These are phyloP conservation scores for Aspergillus transmontanensis DNA, from an alignment of 2,329 filamentous ascomycete species.

Conservation along the genomic window DNA sequence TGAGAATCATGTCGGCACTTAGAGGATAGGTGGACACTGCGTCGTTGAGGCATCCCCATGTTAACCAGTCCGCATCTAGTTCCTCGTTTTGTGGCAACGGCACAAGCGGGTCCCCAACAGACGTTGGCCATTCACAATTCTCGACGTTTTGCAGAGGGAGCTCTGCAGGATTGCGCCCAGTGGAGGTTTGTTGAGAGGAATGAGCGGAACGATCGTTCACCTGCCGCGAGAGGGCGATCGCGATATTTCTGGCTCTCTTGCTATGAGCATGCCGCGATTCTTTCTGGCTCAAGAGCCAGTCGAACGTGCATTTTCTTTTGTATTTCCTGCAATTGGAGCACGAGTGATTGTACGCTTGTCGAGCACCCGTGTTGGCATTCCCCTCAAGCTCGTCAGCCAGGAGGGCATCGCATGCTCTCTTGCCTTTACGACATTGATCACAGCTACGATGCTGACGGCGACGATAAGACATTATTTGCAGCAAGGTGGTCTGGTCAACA, in stretches of 20 bases:
- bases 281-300: background rate
- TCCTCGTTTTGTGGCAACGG: background rate
- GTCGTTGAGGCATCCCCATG: background rate
- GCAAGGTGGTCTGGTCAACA: background rate
- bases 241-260: background rate
- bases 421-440: constrained; percentile 14
- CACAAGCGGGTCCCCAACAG: background rate
- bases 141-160: background rate
- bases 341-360: background rate
- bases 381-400: constrained; percentile 5
- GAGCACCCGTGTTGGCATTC: background rate
- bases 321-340: background rate
- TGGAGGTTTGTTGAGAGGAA: background rate
- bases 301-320: background rate
- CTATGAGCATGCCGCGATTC: background rate
- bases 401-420: constrained; percentile 6
- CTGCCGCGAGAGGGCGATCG: background rate
- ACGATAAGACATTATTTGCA: background rate
- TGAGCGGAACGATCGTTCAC: background rate
- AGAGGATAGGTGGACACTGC: background rate
- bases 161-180: background rate
- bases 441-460: constrained; percentile 12
- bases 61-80: background rate
- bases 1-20: background rate
- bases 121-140: background rate